Conservation (phyloP, 805 yeast species). For the Kodamaea kakaduensis region DNA sequence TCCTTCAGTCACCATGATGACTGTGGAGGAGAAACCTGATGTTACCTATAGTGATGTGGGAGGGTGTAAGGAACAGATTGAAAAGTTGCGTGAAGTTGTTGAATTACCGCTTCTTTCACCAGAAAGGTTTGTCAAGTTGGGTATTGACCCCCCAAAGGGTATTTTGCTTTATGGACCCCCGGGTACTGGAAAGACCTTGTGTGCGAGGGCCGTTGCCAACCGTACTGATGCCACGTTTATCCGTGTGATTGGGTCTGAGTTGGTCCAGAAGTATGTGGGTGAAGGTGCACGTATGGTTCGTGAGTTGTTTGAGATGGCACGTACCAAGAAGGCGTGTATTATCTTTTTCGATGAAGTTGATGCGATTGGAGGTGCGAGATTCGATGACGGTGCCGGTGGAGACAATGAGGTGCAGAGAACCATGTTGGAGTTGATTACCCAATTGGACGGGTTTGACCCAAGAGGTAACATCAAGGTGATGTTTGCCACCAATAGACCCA, state of each 20-base stretch:
- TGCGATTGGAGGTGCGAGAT: conserved; percentile 99
- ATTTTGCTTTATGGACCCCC: conserved; percentile 96
- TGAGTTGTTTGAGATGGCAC: conserved; percentile 97
- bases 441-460: conserved; percentile 97
- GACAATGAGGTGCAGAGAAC: conserved; percentile 99
- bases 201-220: conserved; percentile 99
- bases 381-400: conserved; percentile 99
- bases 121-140: conserved; percentile 92
- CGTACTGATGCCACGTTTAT: conserved; percentile 98
- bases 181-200: conserved; percentile 96
- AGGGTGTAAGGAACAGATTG: conserved; percentile 98
- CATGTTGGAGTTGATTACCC: conserved; percentile 96
- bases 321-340: conserved; percentile 96
- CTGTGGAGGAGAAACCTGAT: conserved; percentile 98
- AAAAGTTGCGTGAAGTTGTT: conserved; percentile 91
- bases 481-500: conserved; percentile 99
- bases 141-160: conserved; percentile 99
- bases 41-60: conserved; percentile 98
- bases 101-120: conserved; percentile 92
- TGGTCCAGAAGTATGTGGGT: conserved; percentile 98
- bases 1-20: conserved; percentile 99
- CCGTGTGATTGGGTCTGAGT: conserved; percentile 96
- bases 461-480: conserved; percentile 98
- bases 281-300: conserved; percentile 99
- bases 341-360: conserved; percentile 98